phyloP scores from a whole-genome alignment of 257 asterid genomes.

The Orobanche coerulescens region DNA sequence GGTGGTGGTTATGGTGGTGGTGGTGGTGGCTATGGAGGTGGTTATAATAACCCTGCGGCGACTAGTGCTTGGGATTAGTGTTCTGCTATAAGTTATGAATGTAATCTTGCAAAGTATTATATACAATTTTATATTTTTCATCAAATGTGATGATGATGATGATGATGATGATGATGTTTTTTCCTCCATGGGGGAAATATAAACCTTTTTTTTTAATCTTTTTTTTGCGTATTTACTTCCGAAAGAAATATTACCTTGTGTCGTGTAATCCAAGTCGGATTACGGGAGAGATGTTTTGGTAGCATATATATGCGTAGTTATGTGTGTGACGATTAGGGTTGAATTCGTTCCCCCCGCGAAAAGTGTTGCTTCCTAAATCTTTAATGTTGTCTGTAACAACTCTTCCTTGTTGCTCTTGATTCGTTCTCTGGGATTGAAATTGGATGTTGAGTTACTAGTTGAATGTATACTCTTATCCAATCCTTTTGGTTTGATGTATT shows the following conservation, averaged over 20 bases:
- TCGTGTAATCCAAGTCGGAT: slow-evolving; percentile 24
- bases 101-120: slow-evolving; percentile 18
- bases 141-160: slow-evolving; percentile 26
- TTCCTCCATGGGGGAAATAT: slow-evolving; percentile 8
- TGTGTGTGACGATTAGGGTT: slow-evolving; percentile 2
- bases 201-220: background rate
- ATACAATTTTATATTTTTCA: slow-evolving; percentile 11
- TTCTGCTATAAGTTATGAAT: background rate
- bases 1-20: slow-evolving; percentile 29
- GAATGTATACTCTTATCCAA: too few relatives aligned
- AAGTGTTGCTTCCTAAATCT: background rate
- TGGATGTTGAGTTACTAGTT: too few relatives aligned
- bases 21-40: slow-evolving; percentile 32
- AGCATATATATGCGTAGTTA: slow-evolving; percentile 13
- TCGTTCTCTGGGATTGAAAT: background rate
- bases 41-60: slow-evolving; percentile 34
- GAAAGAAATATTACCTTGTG: slow-evolving; percentile 9
- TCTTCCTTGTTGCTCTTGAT: background rate
- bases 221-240: slow-evolving; percentile 11
- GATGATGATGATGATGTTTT: slow-evolving; percentile 23
- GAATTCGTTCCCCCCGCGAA: background rate
- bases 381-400: background rate
- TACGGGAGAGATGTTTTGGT: slow-evolving; percentile 26
- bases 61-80: slow-evolving; percentile 65
- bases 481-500: too few relatives aligned